These are phyloP conservation scores for Dianthus caryophyllus DNA, from an alignment of 148 eudicot species.

Conservation along the genomic window DNA sequence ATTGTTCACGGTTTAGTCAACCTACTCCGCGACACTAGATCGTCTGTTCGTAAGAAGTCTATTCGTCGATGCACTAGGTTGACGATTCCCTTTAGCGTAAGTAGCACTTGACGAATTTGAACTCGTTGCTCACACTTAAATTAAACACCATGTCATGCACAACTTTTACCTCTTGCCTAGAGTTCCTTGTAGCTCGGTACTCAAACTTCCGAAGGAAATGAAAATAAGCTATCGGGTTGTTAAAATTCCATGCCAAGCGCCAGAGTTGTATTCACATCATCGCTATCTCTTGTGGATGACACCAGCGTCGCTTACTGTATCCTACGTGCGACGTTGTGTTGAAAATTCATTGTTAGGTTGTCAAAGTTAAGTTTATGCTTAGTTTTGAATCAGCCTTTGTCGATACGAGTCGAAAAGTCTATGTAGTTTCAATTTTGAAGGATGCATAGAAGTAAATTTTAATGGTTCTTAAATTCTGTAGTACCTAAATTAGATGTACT, in stretches of 20 bases:
- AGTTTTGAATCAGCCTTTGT: not conserved
- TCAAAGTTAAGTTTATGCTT: not conserved
- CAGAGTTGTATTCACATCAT: conserved; percentile 7
- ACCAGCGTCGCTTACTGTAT: conserved; percentile 7
- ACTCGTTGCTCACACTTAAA: not conserved
- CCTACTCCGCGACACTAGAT: not conserved
- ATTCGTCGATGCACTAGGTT: too few relatives aligned
- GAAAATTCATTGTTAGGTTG: not conserved
- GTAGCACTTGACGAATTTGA: not conserved
- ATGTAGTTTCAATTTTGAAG: not conserved
- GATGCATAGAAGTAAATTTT: conserved; percentile 5
- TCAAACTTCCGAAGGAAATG: not conserved
- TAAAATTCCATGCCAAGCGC: conserved; percentile 18
- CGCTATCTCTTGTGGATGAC: conserved; percentile 6
- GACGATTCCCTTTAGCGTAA: too few relatives aligned
- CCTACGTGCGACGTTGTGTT: conserved; percentile 11
- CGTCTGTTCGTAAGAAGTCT: not conserved
- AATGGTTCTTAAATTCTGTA: too few relatives aligned
- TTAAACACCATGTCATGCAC: not conserved
- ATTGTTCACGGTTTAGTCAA: not conserved
- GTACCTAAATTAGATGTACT: too few relatives aligned
- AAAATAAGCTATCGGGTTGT: conserved; percentile 9
- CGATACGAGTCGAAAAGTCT: not conserved
- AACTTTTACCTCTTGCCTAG: conserved; percentile 16
- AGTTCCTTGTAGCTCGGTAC: conserved; percentile 23